phyloP scores from a whole-genome alignment of 768 basidiomycete species.

The Agaricus subrufescens region DNA sequence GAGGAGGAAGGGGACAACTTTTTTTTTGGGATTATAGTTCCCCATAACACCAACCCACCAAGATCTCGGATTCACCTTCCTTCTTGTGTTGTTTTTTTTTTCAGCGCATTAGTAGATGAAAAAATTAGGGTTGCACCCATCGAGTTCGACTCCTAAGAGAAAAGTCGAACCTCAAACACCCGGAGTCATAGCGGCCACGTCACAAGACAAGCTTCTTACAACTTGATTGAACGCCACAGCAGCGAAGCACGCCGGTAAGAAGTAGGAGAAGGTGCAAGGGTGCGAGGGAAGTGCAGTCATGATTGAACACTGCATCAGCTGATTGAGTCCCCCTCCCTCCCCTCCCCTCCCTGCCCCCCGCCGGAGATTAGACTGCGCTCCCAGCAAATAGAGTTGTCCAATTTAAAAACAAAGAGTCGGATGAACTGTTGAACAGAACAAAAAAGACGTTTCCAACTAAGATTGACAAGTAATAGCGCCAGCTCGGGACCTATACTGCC shows the following conservation, averaged over 20 bases:
- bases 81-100: too few relatives aligned
- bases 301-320: background rate
- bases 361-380: background rate
- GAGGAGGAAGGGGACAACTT: background rate
- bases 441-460: too few relatives aligned
- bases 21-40: background rate
- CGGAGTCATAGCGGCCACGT: constrained; percentile 6
- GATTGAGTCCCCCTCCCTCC: background rate
- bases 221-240: constrained; percentile 4
- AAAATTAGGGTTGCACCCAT: background rate
- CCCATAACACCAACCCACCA: background rate
- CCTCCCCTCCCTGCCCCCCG: too few relatives aligned
- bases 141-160: background rate
- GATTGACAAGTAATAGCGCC: too few relatives aligned
- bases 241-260: constrained; percentile 5
- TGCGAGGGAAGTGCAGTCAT: too few relatives aligned
- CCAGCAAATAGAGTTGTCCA: background rate
- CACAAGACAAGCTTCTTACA: constrained; percentile 1
- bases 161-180: constrained; percentile 1
- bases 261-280: background rate
- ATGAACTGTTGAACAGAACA: background rate
- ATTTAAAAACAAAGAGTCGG: background rate
- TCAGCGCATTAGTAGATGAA: too few relatives aligned
- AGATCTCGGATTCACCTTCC: background rate
- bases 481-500: too few relatives aligned